These are phyloP conservation scores for Penicillium paradoxum DNA, from an alignment of 495 filamentous ascomycete genomes.

Conservation along the genomic window DNA sequence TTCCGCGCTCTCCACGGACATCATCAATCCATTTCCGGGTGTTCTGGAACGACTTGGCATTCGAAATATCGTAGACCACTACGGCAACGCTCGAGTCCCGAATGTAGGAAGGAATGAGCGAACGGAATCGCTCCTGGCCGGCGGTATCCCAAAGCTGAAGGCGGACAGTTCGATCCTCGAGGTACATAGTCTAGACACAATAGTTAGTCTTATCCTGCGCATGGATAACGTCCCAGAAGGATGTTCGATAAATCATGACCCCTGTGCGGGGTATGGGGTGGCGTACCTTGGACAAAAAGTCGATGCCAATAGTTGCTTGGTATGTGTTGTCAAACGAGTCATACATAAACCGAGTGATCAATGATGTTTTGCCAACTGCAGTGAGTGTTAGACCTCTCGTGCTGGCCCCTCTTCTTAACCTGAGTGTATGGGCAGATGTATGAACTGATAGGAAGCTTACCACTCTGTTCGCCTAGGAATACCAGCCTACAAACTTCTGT, in stretches of 20 bases:
- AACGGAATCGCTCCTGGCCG: conserved; percentile 94
- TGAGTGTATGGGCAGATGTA: neutral
- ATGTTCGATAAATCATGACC: neutral
- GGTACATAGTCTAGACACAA: conserved; percentile 83
- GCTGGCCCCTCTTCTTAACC: neutral
- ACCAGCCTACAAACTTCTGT: conserved; percentile 62
- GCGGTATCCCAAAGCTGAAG: conserved; percentile 98
- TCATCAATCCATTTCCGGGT: conserved; percentile 99
- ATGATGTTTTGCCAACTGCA: conserved; percentile 91
- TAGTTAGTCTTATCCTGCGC: neutral
- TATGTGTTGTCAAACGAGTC: conserved; percentile 99
- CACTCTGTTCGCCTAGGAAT: conserved; percentile 96
- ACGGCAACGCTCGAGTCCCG: conserved; percentile 95
- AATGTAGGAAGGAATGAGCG: conserved; percentile 95
- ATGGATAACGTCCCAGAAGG: neutral
- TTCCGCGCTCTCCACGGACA: conserved; percentile 90
- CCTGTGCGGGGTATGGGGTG: conserved; percentile 3
- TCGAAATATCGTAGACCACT: conserved; percentile 98
- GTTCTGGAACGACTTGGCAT: conserved; percentile 93
- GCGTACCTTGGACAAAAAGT: conserved; percentile 93
- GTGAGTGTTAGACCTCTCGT: conserved; percentile 11
- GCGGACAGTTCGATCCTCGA: conserved; percentile 95
- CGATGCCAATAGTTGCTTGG: conserved; percentile 98
- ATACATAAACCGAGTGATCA: conserved; percentile 99
- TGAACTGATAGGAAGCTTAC: conserved; percentile 45